Percentiles rank a stretch among this genome's conserved stretches.
Conservation (phyloP, 2,329 filamentous ascomycete genomes). For the Diaporthe sp. region DNA sequence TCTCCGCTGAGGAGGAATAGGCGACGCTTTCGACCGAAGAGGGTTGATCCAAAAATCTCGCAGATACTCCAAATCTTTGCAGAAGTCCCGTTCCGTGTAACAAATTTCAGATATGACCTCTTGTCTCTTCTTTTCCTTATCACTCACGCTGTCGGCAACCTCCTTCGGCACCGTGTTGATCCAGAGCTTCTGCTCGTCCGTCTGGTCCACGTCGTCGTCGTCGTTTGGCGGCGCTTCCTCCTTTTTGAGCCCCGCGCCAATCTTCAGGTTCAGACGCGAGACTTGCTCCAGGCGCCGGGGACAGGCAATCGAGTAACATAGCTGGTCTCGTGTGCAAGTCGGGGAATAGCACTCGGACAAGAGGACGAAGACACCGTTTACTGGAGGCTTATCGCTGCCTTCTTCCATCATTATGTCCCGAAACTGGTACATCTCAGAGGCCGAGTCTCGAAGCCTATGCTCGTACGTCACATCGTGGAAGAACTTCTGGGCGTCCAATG, state of each 20-base stretch:
- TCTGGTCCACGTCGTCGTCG: conserved; percentile 81
- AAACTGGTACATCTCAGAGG: conserved; percentile 96
- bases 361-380: conserved; percentile 97
- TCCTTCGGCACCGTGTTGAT: conserved; percentile 99
- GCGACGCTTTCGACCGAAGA: conserved; percentile 83
- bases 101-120: conserved; percentile 98
- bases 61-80: conserved; percentile 97
- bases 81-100: conserved; percentile 98
- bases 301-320: conserved; percentile 98
- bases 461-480: conserved; percentile 99
- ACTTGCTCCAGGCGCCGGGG: conserved; percentile 95
- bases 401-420: conserved; percentile 92
- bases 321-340: conserved; percentile 93
- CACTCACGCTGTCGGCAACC: conserved; percentile 88
- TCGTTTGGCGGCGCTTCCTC: conserved; percentile 75
- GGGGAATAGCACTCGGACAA: conserved; percentile 98
- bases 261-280: conserved; percentile 92
- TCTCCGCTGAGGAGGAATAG: conserved; percentile 87
- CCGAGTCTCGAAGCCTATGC: conserved; percentile 93
- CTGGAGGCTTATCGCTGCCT: conserved; percentile 76
- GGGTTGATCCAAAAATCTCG: conserved; percentile 99
- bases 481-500: conserved; percentile 97
- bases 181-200: conserved; percentile 98
- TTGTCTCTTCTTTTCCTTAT: conserved; percentile 96
- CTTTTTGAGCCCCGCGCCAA: conserved; percentile 86